Evolutionary conservation across 2,329 filamentous ascomycete genomes (phyloP), one percentile per base, ranked within the genome.

Genomic region (Blastomyces percursus): DNA sequence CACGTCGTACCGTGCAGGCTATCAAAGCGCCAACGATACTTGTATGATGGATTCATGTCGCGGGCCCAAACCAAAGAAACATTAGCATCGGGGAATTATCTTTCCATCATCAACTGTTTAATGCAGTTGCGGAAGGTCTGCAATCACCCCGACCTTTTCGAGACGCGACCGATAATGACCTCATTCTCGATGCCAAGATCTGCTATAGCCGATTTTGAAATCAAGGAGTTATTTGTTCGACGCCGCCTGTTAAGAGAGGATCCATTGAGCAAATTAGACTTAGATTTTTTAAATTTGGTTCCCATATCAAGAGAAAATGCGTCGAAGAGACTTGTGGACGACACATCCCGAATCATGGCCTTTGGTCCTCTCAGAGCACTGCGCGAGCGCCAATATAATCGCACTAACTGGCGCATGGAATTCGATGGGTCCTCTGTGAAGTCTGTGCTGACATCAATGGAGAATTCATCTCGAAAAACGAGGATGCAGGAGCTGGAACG

Each of bases 91-190:
- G 94, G 94, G 35, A 99, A 97, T 70, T 96, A 96, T 73, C 85
- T 99, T 66, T 96, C 91, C 21, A 96, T 99, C 73, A 97, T 97
- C 76, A 96, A 96, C 73, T 97, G 95, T 74, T 79, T 99, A 60
- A 96, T 99, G 91, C 94, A 96, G 72, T 81, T 99, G 61, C 86
- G 94, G 58, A 96, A 97, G 74, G 95, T 99, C 60, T 99, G 94
- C 81, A 99, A 99, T 69, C 94, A 99, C 71, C 95, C 94, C 0
- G 94, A 99, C 75, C 81, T 99, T 9, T 99, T 99, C 70, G 89
- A 97, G 68, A 96, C 96, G 64, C 86, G 94, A 19, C 92, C 91
- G 0, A 97, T 99, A 70, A 94, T 96, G 76, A 99, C 93, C 0
- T 97, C 94, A 0, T 96, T 96, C 74, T 90, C 91, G 3, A 96